phyloP scores from a whole-genome alignment of 768 basidiomycete species.

The Mycena olivaceomarginata region DNA sequence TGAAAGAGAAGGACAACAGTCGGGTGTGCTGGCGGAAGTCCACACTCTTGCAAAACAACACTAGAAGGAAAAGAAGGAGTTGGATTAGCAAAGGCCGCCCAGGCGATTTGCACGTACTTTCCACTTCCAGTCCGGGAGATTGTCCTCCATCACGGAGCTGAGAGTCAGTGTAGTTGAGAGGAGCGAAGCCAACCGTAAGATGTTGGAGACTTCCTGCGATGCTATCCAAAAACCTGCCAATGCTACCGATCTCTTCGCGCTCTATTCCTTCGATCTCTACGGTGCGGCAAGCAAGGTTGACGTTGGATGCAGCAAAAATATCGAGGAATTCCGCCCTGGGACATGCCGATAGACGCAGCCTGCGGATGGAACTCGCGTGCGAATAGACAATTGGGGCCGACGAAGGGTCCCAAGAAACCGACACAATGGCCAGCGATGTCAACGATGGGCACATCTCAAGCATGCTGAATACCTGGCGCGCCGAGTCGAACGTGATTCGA shows the following conservation, averaged over 20 bases:
- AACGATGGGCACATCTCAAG: conserved; percentile 21
- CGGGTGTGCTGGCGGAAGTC: too few relatives aligned
- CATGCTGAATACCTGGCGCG: conserved; percentile 18
- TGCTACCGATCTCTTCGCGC: neutral
- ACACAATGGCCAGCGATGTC: conserved; percentile 4
- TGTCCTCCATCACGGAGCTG: too few relatives aligned
- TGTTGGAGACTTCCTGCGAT: neutral
- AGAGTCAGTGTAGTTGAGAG: too few relatives aligned
- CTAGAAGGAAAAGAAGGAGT: too few relatives aligned
- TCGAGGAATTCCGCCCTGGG: neutral
- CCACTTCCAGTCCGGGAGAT: too few relatives aligned
- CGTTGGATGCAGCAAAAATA: neutral
- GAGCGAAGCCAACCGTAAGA: neutral
- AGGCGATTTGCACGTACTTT: too few relatives aligned
- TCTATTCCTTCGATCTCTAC: neutral
- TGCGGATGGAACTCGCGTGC: neutral
- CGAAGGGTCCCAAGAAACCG: neutral
- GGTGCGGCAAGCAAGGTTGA: neutral
- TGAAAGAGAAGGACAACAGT: too few relatives aligned
- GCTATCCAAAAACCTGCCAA: neutral
- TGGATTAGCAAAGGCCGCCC: too few relatives aligned
- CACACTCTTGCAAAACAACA: too few relatives aligned
- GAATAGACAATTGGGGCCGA: conserved; percentile 1
- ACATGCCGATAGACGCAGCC: neutral
- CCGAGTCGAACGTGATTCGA: neutral